These are phyloP conservation scores for Hanseniaspora valbyensis DNA, from an alignment of 805 yeast species.

Conservation along the genomic window DNA sequence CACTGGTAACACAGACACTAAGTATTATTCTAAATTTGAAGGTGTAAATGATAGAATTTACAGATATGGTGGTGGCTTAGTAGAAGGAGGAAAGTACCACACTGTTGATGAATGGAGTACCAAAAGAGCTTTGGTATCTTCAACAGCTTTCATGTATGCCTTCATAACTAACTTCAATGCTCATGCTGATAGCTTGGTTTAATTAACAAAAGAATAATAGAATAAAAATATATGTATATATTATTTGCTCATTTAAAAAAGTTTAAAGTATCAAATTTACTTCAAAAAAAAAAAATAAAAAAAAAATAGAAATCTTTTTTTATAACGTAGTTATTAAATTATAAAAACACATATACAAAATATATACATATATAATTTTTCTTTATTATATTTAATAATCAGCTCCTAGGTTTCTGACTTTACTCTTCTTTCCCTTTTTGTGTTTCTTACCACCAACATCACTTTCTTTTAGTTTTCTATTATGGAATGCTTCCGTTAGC, in stretches of 20 bases:
- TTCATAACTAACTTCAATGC: slow-evolving; percentile 18
- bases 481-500: slow-evolving; percentile 64
- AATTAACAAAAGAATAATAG: not conserved
- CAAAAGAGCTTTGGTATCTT: slow-evolving; percentile 16
- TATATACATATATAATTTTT: not conserved
- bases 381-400: not conserved
- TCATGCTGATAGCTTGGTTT: slow-evolving; percentile 11
- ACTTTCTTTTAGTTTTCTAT: slow-evolving; percentile 26
- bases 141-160: slow-evolving; percentile 19
- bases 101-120: slow-evolving; percentile 19
- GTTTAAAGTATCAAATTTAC: no score
- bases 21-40: slow-evolving; percentile 16
- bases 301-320: no score
- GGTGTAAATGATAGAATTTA: slow-evolving; percentile 17
- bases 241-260: no score
- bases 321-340: no score
- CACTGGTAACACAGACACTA: slow-evolving; percentile 20
- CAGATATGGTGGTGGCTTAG: slow-evolving; percentile 17
- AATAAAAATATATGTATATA: no score
- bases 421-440: slow-evolving; percentile 61
- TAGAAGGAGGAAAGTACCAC: slow-evolving; percentile 15
- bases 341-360: not conserved
- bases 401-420: slow-evolving; percentile 11
- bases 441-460: slow-evolving; percentile 41
- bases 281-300: no score